Conservation (phyloP, 306 rosid genomes). For the Fragaria nilgerrensis region DNA sequence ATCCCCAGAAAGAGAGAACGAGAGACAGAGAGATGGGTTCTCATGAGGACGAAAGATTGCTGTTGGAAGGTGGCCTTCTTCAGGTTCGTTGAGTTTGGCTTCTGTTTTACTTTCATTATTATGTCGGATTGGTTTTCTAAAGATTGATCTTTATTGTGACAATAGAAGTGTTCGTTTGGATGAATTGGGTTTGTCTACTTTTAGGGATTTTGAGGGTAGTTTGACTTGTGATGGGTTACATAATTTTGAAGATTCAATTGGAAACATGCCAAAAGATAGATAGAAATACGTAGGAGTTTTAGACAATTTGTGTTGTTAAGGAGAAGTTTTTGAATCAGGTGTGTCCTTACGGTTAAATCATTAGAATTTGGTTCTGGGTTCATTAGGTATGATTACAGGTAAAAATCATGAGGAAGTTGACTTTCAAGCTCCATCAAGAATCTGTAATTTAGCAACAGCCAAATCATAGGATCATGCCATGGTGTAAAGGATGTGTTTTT, state of each 20-base stretch:
- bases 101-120: not conserved
- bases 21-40: conserved; percentile 37
- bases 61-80: conserved; percentile 44
- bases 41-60: conserved; percentile 38
- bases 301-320: no score
- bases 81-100: conserved; percentile 32
- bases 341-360: not conserved
- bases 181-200: not conserved
- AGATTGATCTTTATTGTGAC: not conserved
- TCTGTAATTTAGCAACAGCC: not conserved
- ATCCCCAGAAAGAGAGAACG: not conserved
- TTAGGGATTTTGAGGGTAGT: not conserved
- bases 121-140: not conserved
- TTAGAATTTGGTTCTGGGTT: not conserved
- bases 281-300: not conserved
- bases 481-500: not conserved
- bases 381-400: not conserved
- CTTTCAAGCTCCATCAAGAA: not conserved
- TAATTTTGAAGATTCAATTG: not conserved
- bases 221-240: not conserved
- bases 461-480: not conserved
- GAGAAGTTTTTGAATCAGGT: not conserved
- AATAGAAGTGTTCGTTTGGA: not conserved
- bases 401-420: not conserved
- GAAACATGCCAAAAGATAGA: not conserved